A percentile compares a stretch with the other conserved stretches of the same genome.
Evolutionary conservation across 768 basidiomycete species (phyloP).

Genomic region (Hericium coralloides): DNA sequence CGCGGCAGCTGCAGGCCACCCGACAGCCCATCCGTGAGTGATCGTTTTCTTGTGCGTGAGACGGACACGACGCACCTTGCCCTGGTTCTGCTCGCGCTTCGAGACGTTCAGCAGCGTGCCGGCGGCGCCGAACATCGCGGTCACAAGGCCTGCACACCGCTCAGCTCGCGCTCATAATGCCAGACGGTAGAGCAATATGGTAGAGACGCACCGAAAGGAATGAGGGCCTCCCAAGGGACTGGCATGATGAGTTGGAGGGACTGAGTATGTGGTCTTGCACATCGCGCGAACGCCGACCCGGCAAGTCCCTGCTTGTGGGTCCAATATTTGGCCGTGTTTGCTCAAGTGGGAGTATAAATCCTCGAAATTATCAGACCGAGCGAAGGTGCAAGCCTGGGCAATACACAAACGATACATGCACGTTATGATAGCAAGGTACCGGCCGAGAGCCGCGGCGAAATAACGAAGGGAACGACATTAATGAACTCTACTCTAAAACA

Average conservation of each 20-base stretch:
- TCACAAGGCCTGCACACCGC: constrained; percentile 55
- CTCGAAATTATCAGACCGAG: no score
- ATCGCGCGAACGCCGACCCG: neutral
- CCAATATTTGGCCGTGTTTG: neutral
- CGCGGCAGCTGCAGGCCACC: constrained; percentile 61
- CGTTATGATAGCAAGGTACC: no score
- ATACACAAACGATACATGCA: no score
- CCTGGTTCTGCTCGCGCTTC: constrained; percentile 75
- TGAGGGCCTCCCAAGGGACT: constrained; percentile 94
- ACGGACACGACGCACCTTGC: constrained; percentile 52
- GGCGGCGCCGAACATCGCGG: constrained; percentile 82
- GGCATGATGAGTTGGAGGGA: constrained; percentile 52
- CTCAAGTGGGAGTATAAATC: neutral
- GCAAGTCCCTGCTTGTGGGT: neutral
- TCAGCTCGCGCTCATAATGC: no score
- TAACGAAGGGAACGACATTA: no score
- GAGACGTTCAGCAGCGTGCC: constrained; percentile 81
- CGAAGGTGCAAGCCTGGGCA: no score
- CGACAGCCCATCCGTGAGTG: neutral
- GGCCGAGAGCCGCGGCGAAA: no score
- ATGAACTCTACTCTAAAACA: no score
- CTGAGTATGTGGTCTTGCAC: neutral
- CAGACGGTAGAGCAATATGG: neutral
- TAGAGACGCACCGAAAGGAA: constrained; percentile 71
- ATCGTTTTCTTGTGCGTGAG: no score